These are phyloP conservation scores for Cordyceps fumosorosea DNA, from an alignment of 2,329 filamentous ascomycete genomes.

Conservation along the genomic window DNA sequence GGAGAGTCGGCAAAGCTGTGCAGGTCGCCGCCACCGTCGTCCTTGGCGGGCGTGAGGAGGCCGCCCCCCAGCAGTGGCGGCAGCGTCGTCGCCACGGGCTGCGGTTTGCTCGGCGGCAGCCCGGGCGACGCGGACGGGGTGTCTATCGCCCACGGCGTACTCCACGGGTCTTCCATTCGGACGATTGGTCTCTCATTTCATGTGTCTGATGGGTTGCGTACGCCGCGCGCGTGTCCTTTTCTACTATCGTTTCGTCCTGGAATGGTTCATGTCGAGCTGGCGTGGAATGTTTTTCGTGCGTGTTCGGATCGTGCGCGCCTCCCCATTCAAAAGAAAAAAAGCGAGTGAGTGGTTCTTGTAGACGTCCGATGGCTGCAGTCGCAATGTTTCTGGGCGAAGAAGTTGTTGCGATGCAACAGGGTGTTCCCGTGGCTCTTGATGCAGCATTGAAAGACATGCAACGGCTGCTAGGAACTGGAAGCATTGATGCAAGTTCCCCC, in stretches of 20 bases:
- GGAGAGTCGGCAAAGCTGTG: neutral
- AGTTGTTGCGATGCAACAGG: too few species aligned
- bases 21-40: neutral
- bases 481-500: neutral
- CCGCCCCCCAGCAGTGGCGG: neutral
- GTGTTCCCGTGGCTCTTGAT: too few species aligned
- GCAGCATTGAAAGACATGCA: too few species aligned
- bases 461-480: too few species aligned
- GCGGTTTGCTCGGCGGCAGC: conserved; percentile 15
- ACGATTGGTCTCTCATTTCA: neutral
- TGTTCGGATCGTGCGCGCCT: too few species aligned
- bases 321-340: too few species aligned
- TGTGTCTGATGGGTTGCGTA: neutral
- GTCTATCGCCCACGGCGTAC: conserved; percentile 50
- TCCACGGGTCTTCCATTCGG: conserved; percentile 58
- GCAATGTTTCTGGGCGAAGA: too few species aligned
- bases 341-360: too few species aligned
- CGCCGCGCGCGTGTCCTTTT: neutral
- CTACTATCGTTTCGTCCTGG: neutral
- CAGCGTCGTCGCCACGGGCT: neutral
- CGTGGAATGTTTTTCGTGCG: neutral
- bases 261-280: neutral
- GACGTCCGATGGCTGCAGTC: too few species aligned
- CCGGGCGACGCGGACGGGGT: conserved; percentile 20
- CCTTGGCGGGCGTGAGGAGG: neutral